Conservation (phyloP, 345 rosid genomes). For the Eucalyptus cloeziana region DNA sequence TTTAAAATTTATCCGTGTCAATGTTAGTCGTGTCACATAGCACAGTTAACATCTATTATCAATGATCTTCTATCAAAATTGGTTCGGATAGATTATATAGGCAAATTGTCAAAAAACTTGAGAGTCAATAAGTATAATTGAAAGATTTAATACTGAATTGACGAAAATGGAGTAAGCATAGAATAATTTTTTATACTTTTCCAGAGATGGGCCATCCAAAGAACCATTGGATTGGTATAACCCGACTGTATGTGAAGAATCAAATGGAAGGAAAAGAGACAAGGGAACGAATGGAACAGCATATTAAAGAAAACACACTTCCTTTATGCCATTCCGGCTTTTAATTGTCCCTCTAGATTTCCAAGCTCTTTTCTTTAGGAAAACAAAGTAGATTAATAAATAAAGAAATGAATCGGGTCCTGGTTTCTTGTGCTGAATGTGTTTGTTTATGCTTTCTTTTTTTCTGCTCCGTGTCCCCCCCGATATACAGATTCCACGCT, state of each 20-base stretch:
- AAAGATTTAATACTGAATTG: too few relatives aligned
- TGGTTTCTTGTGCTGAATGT: constrained; percentile 34
- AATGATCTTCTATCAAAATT: too few relatives aligned
- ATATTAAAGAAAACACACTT: constrained; percentile 1
- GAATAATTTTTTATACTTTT: too few relatives aligned
- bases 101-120: too few relatives aligned
- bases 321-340: too few relatives aligned
- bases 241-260: neutral
- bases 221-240: constrained; percentile 10
- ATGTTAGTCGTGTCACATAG: too few relatives aligned
- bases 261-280: neutral
- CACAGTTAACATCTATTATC: too few relatives aligned
- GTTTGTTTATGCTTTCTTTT: constrained; percentile 37
- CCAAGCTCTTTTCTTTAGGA: constrained; percentile 39
- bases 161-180: too few relatives aligned
- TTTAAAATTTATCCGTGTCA: too few relatives aligned
- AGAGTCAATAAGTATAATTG: too few relatives aligned
- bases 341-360: neutral
- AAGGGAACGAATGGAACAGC: neutral
- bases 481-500: neutral
- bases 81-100: too few relatives aligned
- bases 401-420: constrained; percentile 1
- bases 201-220: constrained; percentile 1
- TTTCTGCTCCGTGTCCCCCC: constrained; percentile 7
- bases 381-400: constrained; percentile 1